Base-by-base conservation (phyloP, 2,329 filamentous ascomycete species). In the Ciborinia camelliae region DNA sequence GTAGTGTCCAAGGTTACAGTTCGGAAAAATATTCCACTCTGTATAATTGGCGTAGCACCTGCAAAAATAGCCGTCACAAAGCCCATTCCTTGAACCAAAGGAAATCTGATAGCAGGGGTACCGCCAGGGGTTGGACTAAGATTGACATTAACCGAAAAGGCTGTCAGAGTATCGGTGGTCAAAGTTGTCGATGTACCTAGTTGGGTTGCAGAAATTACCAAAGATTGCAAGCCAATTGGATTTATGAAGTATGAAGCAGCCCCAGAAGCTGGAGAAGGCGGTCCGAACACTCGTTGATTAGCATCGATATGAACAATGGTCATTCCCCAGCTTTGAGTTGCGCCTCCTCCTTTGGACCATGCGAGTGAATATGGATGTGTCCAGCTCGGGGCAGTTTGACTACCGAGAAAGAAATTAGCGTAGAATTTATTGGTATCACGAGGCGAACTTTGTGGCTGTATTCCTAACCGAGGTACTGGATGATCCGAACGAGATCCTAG, bases 81-180 rank as follows among this genome's bases (percentile, higher is more conserved):
- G 0, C 86, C 89, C 86, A 96, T 95, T 14, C 95, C 95, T 74
- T 98, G 94, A 0, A 96, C 86, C 9, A 97, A 74, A 0, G 93
- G 92, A 69, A 96, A 92, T 0, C 85, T 88, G 26, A 98, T 82
- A 1, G 83, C 80, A 0, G 89, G 84, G 1, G 80, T 75, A 9
- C 82, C 81, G 3, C 79, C 79, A n/a, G 76, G 73, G 28, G 81
- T 78, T 3, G 82, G 81, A 59, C 79, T 82, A 39, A 98, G 80
- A 52, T 90, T 88, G 53, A 92, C 86, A 68, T 91, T 86, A 18
- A 78, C 83, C 43, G 80, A 90, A 73, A 80, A 88, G 61, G 81
- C 85, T 64, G 80, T 87, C 69, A 83, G 76, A 70, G 77, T 79
- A 75, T 84, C 81, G 18, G 75, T 81, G 0, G 83, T 84, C 37